Conservation (phyloP, 305 asterid species). For the Petunia hybrid region DNA sequence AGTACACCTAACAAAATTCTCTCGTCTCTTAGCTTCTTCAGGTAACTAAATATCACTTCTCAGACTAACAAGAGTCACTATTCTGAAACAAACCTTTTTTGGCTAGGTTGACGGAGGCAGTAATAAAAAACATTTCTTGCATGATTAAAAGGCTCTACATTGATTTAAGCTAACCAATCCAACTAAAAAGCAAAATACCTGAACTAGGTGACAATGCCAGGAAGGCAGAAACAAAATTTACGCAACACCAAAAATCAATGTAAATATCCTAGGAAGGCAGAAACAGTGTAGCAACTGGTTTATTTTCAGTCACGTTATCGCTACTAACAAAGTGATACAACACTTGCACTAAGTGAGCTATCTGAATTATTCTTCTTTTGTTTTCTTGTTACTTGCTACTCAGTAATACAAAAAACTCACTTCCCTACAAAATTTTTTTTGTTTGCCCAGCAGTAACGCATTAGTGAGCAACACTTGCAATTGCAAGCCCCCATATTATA, state of each 20-base stretch:
- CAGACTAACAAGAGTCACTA: no score
- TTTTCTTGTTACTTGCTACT: background rate
- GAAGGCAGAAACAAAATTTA: background rate
- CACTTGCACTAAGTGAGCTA: background rate
- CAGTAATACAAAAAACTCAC: background rate
- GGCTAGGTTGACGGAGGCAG: no score
- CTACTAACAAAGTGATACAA: no score
- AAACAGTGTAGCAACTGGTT: background rate
- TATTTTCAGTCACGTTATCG: no score
- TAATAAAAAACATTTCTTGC: background rate
- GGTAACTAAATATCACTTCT: no score
- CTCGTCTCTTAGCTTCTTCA: no score
- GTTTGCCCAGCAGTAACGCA: no score
- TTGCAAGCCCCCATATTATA: background rate
- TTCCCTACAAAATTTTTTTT: no score
- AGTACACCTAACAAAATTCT: no score
- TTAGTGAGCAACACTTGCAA: no score
- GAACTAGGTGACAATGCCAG: background rate
- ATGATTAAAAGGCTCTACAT: background rate
- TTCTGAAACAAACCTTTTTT: no score
- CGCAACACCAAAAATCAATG: background rate
- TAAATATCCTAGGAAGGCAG: background rate
- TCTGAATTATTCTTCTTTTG: background rate
- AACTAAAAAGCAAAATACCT: background rate
- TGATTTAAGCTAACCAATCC: background rate